Conservation (phyloP, 345 rosid genomes). For the Brassica juncea region DNA sequence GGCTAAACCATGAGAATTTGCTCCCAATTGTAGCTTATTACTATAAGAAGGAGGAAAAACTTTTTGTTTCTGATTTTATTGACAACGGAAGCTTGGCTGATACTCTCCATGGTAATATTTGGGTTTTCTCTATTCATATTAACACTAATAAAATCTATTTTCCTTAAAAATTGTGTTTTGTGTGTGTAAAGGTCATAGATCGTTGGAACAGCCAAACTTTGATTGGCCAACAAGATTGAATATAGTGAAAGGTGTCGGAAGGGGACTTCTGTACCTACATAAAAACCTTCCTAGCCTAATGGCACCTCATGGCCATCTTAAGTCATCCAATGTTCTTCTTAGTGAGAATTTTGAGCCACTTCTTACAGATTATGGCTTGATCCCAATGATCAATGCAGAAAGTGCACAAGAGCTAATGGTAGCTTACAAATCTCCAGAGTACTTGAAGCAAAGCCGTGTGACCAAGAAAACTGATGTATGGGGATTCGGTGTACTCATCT, state of each 20-base stretch:
- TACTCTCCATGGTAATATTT: conserved; percentile 74
- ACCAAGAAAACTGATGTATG: conserved; percentile 91
- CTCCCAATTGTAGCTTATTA: conserved; percentile 83
- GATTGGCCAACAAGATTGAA: conserved; percentile 76
- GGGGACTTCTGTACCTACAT: conserved; percentile 65
- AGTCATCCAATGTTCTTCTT: conserved; percentile 83
- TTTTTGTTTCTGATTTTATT: conserved; percentile 60
- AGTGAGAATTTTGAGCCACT: conserved; percentile 55
- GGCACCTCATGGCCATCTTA: conserved; percentile 88
- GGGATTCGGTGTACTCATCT: conserved; percentile 71
- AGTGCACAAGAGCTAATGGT: conserved; percentile 77
- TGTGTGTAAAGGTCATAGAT: conserved; percentile 51
- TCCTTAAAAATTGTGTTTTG: background rate
- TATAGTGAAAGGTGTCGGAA: conserved; percentile 71
- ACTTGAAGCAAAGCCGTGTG: conserved; percentile 53
- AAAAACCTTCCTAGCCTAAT: conserved; percentile 68
- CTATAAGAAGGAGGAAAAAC: conserved; percentile 86
- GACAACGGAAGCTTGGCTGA: conserved; percentile 73
- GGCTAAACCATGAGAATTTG: conserved; percentile 66
- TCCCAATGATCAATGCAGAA: conserved; percentile 80
- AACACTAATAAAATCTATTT: background rate
- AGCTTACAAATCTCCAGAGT: conserved; percentile 90
- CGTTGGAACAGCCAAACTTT: conserved; percentile 53
- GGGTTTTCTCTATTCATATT: background rate
- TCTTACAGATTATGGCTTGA: conserved; percentile 68